Conservation (phyloP, 306 rosid genomes). For the Erythrophleum fordii region DNA sequence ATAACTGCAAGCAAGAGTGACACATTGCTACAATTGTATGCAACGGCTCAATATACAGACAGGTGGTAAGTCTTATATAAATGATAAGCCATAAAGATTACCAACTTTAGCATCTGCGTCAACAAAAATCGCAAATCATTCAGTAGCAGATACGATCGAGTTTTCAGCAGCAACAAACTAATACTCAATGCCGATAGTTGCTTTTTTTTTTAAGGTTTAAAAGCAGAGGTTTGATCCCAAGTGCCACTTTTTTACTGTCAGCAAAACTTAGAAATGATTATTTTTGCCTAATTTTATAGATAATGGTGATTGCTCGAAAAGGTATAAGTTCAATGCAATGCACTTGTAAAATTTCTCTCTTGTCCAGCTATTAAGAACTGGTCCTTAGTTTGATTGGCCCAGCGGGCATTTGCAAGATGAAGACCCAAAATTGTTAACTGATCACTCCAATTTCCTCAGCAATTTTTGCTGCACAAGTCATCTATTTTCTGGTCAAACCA, state of each 20-base stretch:
- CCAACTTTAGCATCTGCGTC: background rate
- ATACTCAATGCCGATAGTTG: background rate
- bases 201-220: background rate
- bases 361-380: background rate
- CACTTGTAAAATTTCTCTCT: background rate
- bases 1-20: background rate
- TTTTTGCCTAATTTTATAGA: background rate
- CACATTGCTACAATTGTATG: background rate
- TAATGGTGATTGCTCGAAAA: background rate
- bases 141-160: background rate
- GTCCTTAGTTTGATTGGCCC: background rate
- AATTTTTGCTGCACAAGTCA: background rate
- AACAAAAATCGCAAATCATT: background rate
- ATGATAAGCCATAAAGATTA: background rate
- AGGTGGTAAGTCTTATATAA: background rate
- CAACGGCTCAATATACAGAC: background rate
- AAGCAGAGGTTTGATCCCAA: background rate
- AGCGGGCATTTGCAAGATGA: background rate
- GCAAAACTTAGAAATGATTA: background rate
- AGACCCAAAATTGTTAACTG: background rate
- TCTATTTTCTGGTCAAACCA: background rate
- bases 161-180: background rate
- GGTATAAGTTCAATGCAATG: background rate
- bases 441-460: background rate
- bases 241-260: background rate